These are phyloP conservation scores for Scheffersomyces amazonensis DNA, from an alignment of 805 yeast genomes.

Conservation along the genomic window DNA sequence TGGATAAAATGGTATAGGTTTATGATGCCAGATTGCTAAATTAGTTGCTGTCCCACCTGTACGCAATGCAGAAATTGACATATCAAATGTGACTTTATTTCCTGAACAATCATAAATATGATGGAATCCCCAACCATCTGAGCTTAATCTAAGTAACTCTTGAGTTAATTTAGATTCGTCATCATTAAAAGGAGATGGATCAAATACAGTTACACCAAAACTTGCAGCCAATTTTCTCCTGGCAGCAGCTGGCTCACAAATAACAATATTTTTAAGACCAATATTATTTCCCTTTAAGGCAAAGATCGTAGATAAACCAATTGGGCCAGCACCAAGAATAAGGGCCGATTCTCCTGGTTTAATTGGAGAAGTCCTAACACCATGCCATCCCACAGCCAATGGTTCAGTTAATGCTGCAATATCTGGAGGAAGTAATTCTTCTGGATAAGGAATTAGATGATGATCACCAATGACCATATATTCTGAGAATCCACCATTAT, in stretches of 20 bases:
- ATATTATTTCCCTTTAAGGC: conserved; percentile 46
- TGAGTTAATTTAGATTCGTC: conserved; percentile 14
- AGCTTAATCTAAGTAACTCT: conserved; percentile 29
- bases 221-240: conserved; percentile 54
- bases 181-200: conserved; percentile 4
- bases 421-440: conserved; percentile 33
- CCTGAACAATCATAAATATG: conserved; percentile 56
- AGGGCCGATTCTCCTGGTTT: conserved; percentile 46
- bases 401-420: conserved; percentile 58
- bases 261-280: conserved; percentile 45
- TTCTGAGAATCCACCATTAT: conserved; percentile 56
- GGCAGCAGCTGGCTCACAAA: conserved; percentile 53
- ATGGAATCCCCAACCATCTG: conserved; percentile 44
- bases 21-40: conserved; percentile 62
- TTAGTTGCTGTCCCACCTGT: conserved; percentile 57
- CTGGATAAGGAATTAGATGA: conserved; percentile 42
- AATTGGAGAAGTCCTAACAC: conserved; percentile 42
- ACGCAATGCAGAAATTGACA: conserved; percentile 46
- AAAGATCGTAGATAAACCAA: conserved; percentile 56
- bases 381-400: conserved; percentile 59
- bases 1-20: conserved; percentile 47
- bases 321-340: conserved; percentile 62
- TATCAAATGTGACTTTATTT: conserved; percentile 48
- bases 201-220: conserved; percentile 40
- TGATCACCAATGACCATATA: conserved; percentile 38